A percentile compares a stretch with the other conserved stretches of the same genome.
Evolutionary conservation across 768 basidiomycete genomes (phyloP).

Genomic region (Trametes meyenii): DNA sequence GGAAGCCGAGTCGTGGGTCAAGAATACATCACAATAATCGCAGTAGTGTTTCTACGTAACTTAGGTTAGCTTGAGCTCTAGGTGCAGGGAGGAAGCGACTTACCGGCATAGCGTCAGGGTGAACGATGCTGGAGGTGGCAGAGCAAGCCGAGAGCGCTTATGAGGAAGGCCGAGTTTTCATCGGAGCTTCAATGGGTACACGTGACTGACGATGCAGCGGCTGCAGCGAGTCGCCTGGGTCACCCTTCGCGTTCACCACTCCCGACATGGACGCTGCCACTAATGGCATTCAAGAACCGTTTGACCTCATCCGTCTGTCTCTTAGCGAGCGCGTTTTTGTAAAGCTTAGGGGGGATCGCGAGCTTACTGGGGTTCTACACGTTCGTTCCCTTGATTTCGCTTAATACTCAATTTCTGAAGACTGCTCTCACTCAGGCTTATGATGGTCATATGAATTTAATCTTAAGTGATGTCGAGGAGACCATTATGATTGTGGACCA

Average conservation of each 20-base stretch:
- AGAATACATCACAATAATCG: conserved; percentile 91
- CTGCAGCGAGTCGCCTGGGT: conserved; percentile 10
- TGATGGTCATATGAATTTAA: conserved; percentile 99
- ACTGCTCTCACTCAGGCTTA: conserved; percentile 69
- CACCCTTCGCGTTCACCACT: conserved; percentile 9
- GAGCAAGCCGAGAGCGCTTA: conserved; percentile 13
- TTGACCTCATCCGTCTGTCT: conserved; percentile 95
- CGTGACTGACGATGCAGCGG: conserved; percentile 5
- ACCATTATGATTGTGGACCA: conserved; percentile 94
- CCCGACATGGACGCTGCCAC: conserved; percentile 68
- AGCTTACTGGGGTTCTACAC: conserved; percentile 89
- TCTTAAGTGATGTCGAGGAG: conserved; percentile 96
- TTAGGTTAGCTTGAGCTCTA: neutral
- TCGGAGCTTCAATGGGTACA: conserved; percentile 26
- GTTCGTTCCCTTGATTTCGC: conserved; percentile 48
- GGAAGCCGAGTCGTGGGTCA: conserved; percentile 94
- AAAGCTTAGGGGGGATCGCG: conserved; percentile 93
- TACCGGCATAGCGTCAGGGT: conserved; percentile 63
- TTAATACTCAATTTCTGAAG: conserved; percentile 18
- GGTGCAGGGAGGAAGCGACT: conserved; percentile 30
- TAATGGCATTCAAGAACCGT: conserved; percentile 88
- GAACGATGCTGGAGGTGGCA: conserved; percentile 5
- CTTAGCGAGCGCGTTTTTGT: conserved; percentile 98
- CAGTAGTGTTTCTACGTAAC: conserved; percentile 83
- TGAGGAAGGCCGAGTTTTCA: neutral